Evolutionary conservation across 2,329 filamentous ascomycete species (phyloP).

Genomic region (Helotiales sp.): DNA sequence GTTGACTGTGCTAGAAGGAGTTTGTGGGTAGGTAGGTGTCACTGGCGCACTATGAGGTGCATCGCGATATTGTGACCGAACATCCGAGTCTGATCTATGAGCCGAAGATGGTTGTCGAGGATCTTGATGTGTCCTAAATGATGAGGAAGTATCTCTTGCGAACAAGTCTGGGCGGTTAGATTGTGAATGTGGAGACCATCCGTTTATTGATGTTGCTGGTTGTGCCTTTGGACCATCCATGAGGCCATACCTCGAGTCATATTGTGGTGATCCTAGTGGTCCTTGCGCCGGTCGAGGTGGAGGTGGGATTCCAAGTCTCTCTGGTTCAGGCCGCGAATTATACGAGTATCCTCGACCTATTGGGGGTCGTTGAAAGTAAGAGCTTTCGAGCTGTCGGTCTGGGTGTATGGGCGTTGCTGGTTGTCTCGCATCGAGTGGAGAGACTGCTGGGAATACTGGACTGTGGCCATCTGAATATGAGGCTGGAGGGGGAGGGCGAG

Average conservation of each 20-base stretch:
- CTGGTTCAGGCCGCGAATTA: conserved; percentile 27
- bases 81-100: conserved; percentile 26
- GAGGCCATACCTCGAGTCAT: conserved; percentile 25
- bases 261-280: conserved; percentile 32
- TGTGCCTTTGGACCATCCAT: conserved; percentile 20
- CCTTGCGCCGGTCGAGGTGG: conserved; percentile 22
- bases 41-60: conserved; percentile 17
- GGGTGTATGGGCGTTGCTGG: conserved; percentile 28
- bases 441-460: conserved; percentile 30
- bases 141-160: conserved; percentile 33
- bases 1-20: conserved; percentile 25
- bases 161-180: conserved; percentile 26
- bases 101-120: conserved; percentile 15
- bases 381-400: conserved; percentile 27
- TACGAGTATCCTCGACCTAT: conserved; percentile 23
- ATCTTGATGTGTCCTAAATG: conserved; percentile 28
- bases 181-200: conserved; percentile 34
- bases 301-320: conserved; percentile 29
- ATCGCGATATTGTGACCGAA: conserved; percentile 27
- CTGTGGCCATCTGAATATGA: conserved; percentile 34
- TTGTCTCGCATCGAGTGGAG: conserved; percentile 29
- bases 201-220: conserved; percentile 19
- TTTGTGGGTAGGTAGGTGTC: conserved; percentile 27
- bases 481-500: conserved; percentile 24
- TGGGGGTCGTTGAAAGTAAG: conserved; percentile 30